Evolutionary conservation across 495 filamentous ascomycete species (phyloP), one percentile per base, ranked within the genome.

Genomic region (Penicillium odoratum): DNA sequence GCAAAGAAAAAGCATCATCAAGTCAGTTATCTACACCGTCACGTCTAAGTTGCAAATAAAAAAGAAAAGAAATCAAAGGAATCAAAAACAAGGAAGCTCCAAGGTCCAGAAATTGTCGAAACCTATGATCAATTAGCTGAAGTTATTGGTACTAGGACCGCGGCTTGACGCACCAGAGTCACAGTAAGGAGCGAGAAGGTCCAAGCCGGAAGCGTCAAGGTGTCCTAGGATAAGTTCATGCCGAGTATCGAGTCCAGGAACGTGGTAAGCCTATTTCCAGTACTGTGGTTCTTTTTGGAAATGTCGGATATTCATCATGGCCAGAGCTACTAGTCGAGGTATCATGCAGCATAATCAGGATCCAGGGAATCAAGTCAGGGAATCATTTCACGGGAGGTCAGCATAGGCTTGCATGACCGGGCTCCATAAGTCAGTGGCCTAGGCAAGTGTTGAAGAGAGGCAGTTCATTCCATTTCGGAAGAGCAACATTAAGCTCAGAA

Each of bases 1-100:
- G 69, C 71, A 68, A 34, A 64, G 53, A 54, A 50, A 56, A 68
- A 61, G 67, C 55, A 62, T 58, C 45, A 55, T 54, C 52, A 64
- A 68, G 75, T 78, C 64, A 78, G 75, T 76, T 11, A 67, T 55
- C 69, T 59, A 67, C 58, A 64, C 56, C 45, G 57, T 51, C 26
- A 43, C 29, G 48, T 36, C 26, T 31, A 56, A 34, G 53, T 62
- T 48, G 15, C 61, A 25, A 15, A 60, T 59, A 55, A 18, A 61
- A 64, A 62, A 38, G 61, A 38, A 6, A 30, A 59, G 55, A 40
- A 66, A 45, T 40, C 57, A 61, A 59, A 57, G 50, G 49, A 59
- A 63, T 53, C 28, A 63, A 65, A 61, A 61, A 47, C 42, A 55
- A 48, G 48, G 49, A 31, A 57, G 49, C 25, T 70, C 68, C 63